These are phyloP conservation scores for Cyclocybe aegerita DNA, from an alignment of 768 basidiomycete species.

Conservation along the genomic window DNA sequence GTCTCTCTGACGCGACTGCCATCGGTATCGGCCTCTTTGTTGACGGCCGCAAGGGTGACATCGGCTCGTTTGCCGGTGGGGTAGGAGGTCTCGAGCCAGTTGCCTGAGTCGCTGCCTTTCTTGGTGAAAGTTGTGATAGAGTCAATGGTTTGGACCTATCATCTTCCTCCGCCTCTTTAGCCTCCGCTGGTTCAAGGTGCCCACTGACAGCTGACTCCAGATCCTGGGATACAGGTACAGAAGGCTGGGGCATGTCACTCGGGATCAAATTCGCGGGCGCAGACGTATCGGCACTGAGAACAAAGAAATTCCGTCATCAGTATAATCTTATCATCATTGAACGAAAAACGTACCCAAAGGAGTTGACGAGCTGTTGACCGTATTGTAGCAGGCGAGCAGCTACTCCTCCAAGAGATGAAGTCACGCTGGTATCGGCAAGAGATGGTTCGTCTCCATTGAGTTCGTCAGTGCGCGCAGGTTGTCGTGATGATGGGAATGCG, in stretches of 20 bases:
- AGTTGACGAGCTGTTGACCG: slow-evolving; percentile 42
- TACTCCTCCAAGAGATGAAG: slow-evolving; percentile 32
- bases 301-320: slow-evolving; percentile 9
- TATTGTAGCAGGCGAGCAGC: slow-evolving; percentile 51
- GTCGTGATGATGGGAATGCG: slow-evolving; percentile 10
- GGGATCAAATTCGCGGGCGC: neutral
- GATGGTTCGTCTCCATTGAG: slow-evolving; percentile 16
- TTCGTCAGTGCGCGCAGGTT: slow-evolving; percentile 8
- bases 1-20: slow-evolving; percentile 13
- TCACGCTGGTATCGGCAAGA: slow-evolving; percentile 23
- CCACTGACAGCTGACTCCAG: neutral
- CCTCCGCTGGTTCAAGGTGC: neutral
- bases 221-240: too few relatives aligned
- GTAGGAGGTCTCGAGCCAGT: slow-evolving; percentile 8
- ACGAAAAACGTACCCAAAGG: slow-evolving; percentile 40
- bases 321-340: slow-evolving; percentile 1
- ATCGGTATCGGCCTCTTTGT: slow-evolving; percentile 44
- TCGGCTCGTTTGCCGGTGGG: slow-evolving; percentile 19
- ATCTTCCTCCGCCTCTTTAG: slow-evolving; percentile 3
- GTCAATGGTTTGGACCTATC: slow-evolving; percentile 15
- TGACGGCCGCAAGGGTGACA: slow-evolving; percentile 40
- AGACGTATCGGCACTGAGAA: slow-evolving; percentile 10
- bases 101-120: slow-evolving; percentile 9
- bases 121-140: slow-evolving; percentile 22
- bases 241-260: too few relatives aligned